Conservation (phyloP, 192 early-diverging fungal genomes). For the Linnemannia elongata region DNA sequence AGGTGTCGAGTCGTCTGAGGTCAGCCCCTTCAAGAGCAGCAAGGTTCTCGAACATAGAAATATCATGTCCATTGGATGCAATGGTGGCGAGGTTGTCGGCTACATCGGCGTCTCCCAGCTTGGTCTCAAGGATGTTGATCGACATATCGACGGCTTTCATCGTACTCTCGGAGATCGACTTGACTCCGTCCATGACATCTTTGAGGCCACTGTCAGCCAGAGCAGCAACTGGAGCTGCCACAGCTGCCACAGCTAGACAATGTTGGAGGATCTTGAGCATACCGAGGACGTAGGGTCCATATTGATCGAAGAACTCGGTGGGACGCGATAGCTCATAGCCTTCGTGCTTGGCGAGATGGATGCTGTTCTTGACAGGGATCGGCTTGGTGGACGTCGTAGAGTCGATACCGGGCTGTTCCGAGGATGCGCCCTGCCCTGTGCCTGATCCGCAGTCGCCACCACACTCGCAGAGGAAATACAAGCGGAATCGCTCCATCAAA, state of each 20-base stretch:
- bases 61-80: too few species aligned
- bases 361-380: not conserved
- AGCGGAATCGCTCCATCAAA: constrained; percentile 9
- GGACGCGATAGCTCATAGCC: constrained; percentile 12
- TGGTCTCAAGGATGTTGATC: constrained; percentile 6
- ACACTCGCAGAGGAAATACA: constrained; percentile 31
- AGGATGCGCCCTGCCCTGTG: too few species aligned
- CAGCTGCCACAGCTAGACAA: too few species aligned
- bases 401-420: too few species aligned
- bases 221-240: too few species aligned
- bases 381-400: not conserved
- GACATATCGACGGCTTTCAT: constrained; percentile 6
- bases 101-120: not conserved
- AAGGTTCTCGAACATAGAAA: not conserved
- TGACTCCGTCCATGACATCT: constrained; percentile 11
- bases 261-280: constrained; percentile 19
- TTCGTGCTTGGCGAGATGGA: constrained; percentile 16
- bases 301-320: constrained; percentile 16
- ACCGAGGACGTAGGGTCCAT: constrained; percentile 12
- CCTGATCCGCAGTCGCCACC: not conserved
- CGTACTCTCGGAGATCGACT: not conserved
- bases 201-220: too few species aligned
- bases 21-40: constrained; percentile 29
- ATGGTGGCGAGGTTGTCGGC: not conserved
- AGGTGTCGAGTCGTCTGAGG: constrained; percentile 18